Base-by-base conservation (phyloP, 2,329 filamentous ascomycete genomes). In the Sporothrix sp. region DNA sequence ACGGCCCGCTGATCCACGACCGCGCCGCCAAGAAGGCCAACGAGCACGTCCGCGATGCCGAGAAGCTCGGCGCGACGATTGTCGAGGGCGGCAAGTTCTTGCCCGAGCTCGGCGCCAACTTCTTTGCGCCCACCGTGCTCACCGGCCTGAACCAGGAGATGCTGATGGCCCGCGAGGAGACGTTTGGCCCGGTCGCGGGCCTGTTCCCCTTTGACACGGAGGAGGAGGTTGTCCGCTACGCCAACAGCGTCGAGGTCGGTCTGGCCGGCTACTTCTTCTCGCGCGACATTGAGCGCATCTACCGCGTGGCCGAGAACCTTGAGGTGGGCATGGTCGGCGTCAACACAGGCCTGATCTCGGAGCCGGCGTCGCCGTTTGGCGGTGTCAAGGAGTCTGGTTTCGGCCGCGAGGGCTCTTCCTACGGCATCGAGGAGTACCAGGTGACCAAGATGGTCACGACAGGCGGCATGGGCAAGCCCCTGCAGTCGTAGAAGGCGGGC, bases 191-290 rank as follows among this genome's bases (percentile, higher is more conserved):
- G 3, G 85, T 97, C 0, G 91, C 90, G 0, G 91, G 86, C 0
- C 68, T 97, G 13, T 96, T 96, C 72, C 77, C 82, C 44, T 98
- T 97, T 63, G 78, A 87, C 42, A 88, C 84, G 0, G 93, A 97
- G 68, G 82, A 85, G 48, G 90, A 97, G 61, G 93, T 95, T 5
- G 81, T 97, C 27, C 73, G 78, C 56, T 69, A 91, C 57, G 91
- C 93, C 4, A 98, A 98, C 67, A 68, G 71, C 37, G 74, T 87
- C 1, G 82, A 91, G 48, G 90, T 97, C 33, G 93, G 93, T 1
- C 75, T 98, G 32, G 93, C 91, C 0, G 91, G 87, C 1, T 97
- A 97, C 71, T 95, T 98, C 72, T 97, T 87, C 73, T 89, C 79
- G 6, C 68, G 70, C 45, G 76, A 85, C 60, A 54, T 85, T 11